These are phyloP conservation scores for Nelumbo lutea DNA, from an alignment of 164 flowering plant species.

Conservation along the genomic window DNA sequence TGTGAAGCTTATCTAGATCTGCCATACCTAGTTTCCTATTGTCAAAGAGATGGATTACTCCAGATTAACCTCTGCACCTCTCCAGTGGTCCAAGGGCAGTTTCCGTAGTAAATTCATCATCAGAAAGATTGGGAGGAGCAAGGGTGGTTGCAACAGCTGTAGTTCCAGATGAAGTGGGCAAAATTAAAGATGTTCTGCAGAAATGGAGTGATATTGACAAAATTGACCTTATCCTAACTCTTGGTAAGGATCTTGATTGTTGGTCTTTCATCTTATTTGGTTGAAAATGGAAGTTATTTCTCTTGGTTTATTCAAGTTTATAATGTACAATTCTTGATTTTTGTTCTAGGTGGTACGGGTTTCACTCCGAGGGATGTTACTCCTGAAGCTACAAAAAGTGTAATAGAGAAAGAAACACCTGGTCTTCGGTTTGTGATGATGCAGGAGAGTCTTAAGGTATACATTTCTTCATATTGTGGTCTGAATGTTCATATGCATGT, in stretches of 20 bases:
- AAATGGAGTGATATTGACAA: constrained; percentile 81
- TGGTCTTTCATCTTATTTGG: background rate
- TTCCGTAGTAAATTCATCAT: constrained; percentile 65
- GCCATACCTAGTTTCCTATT: background rate
- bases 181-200: constrained; percentile 54
- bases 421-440: constrained; percentile 89
- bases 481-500: background rate
- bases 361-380: constrained; percentile 91
- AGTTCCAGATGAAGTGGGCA: constrained; percentile 74
- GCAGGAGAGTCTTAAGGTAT: constrained; percentile 95
- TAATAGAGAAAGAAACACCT: constrained; percentile 91
- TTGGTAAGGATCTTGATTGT: constrained; percentile 41
- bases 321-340: constrained; percentile 6
- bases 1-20: background rate
- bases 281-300: background rate
- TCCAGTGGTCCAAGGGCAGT: constrained; percentile 91
- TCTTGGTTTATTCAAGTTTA: background rate
- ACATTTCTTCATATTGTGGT: background rate
- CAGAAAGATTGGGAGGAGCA: constrained; percentile 87
- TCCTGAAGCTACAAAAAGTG: constrained; percentile 90
- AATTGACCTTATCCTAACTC: constrained; percentile 84
- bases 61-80: background rate
- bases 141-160: constrained; percentile 66
- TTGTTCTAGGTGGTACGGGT: constrained; percentile 81
- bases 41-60: background rate